These are phyloP conservation scores for Metarhizium guizhouense DNA, from an alignment of 2,329 filamentous ascomycete genomes.

Conservation along the genomic window DNA sequence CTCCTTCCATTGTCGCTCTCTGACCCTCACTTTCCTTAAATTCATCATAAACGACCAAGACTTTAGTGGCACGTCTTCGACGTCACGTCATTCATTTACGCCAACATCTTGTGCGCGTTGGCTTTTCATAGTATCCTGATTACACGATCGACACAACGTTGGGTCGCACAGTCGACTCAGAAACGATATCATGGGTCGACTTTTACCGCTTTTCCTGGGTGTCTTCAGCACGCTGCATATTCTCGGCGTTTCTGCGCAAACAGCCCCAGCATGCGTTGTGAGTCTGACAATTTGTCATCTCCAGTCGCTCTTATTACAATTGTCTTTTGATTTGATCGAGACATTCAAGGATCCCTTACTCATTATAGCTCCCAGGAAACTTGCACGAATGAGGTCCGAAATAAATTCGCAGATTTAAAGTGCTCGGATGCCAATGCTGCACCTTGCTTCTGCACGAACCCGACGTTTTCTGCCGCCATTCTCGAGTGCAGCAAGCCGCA, in stretches of 20 bases:
- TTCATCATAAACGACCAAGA: too few relatives aligned
- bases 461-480: constrained; percentile 26
- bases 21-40: neutral
- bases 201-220: constrained; percentile 12
- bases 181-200: constrained; percentile 4
- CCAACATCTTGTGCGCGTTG: too few relatives aligned
- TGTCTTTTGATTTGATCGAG: neutral
- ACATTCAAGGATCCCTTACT: neutral
- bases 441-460: constrained; percentile 31
- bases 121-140: constrained; percentile 3
- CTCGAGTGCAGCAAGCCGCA: constrained; percentile 26
- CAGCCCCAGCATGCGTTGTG: constrained; percentile 20
- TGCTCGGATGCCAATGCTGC: constrained; percentile 21
- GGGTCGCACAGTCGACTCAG: neutral
- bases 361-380: constrained; percentile 7
- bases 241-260: constrained; percentile 16
- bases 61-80: too few relatives aligned
- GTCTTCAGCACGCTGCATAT: constrained; percentile 20
- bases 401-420: constrained; percentile 12
- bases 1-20: neutral
- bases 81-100: too few relatives aligned
- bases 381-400: constrained; percentile 13
- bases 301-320: neutral
- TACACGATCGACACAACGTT: neutral
- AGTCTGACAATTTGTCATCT: constrained; percentile 9